Percentiles rank a stretch among this genome's conserved stretches.
phyloP scores from a whole-genome alignment of 169 alveolate species.

The Cyclospora cayetanensis region DNA sequence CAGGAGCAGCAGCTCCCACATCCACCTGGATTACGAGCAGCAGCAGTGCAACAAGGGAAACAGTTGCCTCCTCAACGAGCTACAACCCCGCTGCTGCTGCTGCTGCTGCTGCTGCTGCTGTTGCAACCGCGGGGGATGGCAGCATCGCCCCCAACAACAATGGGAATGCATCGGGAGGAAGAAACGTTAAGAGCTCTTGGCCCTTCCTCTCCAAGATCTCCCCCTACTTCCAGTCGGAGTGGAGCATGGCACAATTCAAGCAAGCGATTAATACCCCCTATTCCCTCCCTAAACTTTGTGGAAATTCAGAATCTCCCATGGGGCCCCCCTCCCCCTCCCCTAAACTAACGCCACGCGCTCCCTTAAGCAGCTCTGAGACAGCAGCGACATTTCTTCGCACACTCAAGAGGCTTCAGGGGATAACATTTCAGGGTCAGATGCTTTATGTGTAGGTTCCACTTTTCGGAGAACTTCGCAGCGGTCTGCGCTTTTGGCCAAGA shows the following conservation, averaged over 20 bases:
- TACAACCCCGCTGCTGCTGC: slow-evolving; percentile 4
- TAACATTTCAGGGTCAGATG: not conserved
- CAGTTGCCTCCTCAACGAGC: slow-evolving; percentile 9
- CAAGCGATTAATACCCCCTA: not conserved
- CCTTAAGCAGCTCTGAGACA: not conserved
- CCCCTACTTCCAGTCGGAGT: slow-evolving; percentile 8
- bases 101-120: not conserved
- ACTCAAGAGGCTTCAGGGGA: not conserved
- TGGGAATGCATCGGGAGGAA: not conserved
- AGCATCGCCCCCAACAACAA: not conserved
- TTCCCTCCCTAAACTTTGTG: not conserved
- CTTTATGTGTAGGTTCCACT: not conserved
- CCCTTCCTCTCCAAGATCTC: slow-evolving; percentile 6
- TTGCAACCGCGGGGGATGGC: not conserved
- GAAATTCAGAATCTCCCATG: not conserved
- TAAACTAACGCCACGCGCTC: no score
- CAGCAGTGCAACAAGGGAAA: slow-evolving; percentile 33
- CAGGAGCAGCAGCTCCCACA: slow-evolving; percentile 16
- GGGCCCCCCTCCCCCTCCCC: not conserved
- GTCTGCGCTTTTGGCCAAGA: slow-evolving; percentile 26
- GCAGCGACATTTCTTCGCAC: not conserved
- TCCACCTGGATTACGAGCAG: not conserved
- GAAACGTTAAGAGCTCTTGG: slow-evolving; percentile 16
- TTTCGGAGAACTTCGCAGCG: slow-evolving; percentile 7
- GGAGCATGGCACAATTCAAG: slow-evolving; percentile 35